Evolutionary conservation across 768 basidiomycete species (phyloP).

Genomic region (Suillus subalutaceus): DNA sequence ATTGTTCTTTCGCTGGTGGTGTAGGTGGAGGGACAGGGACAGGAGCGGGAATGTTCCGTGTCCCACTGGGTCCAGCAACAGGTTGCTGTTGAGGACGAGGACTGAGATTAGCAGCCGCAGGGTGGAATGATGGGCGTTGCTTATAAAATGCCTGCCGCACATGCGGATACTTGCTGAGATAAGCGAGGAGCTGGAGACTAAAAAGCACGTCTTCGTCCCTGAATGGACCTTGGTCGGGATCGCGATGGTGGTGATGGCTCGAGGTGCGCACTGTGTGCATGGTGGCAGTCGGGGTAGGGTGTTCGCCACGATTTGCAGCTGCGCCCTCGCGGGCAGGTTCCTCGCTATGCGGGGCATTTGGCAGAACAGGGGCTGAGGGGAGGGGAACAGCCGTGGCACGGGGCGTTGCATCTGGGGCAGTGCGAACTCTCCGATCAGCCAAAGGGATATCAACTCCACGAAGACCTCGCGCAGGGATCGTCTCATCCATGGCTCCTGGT

Average conservation of each 20-base stretch:
- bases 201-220: slow-evolving; percentile 94
- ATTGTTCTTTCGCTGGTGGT: slow-evolving; percentile 35
- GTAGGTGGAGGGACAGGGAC: slow-evolving; percentile 8
- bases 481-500: slow-evolving; percentile 72
- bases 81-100: slow-evolving; percentile 29
- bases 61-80: slow-evolving; percentile 29
- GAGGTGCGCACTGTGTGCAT: slow-evolving; percentile 22
- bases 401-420: slow-evolving; percentile 62
- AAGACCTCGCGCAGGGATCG: slow-evolving; percentile 26
- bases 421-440: slow-evolving; percentile 37
- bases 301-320: slow-evolving; percentile 26
- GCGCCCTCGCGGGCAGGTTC: slow-evolving; percentile 12
- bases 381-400: slow-evolving; percentile 61
- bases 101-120: slow-evolving; percentile 56
- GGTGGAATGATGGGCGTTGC: slow-evolving; percentile 79
- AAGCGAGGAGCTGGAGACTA: slow-evolving; percentile 90
- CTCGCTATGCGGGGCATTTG: slow-evolving; percentile 1
- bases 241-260: slow-evolving; percentile 42
- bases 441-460: slow-evolving; percentile 29
- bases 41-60: slow-evolving; percentile 9
- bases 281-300: slow-evolving; percentile 19
- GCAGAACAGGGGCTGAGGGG: slow-evolving; percentile 38
- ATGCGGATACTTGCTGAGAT: slow-evolving; percentile 97
- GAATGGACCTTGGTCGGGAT: slow-evolving; percentile 65
- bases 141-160: slow-evolving; percentile 96